phyloP scores from a whole-genome alignment of 108 stramenopile species.

The Asterionellopsis glacialis region DNA sequence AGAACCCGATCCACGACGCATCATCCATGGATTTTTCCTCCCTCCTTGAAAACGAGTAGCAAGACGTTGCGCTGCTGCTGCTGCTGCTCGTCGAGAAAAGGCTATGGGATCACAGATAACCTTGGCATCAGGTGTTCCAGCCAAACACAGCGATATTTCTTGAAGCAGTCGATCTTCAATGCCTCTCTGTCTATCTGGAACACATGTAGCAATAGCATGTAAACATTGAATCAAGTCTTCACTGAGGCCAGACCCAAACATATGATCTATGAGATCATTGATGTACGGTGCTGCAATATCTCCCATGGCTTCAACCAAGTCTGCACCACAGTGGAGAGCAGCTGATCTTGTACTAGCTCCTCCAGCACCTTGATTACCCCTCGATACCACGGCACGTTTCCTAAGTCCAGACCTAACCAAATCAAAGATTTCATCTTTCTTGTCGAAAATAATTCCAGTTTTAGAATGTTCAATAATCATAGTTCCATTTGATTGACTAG shows the following conservation, averaged over 20 bases:
- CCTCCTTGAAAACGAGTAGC: background rate
- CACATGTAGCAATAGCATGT: constrained; percentile 61
- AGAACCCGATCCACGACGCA: background rate
- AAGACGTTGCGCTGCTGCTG: background rate
- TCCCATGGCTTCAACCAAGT: constrained; percentile 88
- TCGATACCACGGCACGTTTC: constrained; percentile 14
- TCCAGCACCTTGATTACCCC: constrained; percentile 10
- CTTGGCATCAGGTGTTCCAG: constrained; percentile 51
- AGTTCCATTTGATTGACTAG: no score
- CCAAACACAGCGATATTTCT: constrained; percentile 77
- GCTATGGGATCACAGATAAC: constrained; percentile 41
- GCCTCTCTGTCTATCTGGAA: constrained; percentile 48
- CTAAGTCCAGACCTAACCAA: constrained; percentile 48
- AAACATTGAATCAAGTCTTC: constrained; percentile 86
- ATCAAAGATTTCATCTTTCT: constrained; percentile 67
- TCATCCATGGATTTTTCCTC: background rate
- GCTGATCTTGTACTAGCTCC: constrained; percentile 30
- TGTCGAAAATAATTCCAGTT: constrained; percentile 47
- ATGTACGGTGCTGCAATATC: constrained; percentile 64
- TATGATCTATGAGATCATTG: constrained; percentile 71
- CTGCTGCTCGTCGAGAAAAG: constrained; percentile 3
- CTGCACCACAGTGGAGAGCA: constrained; percentile 85
- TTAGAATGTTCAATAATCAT: constrained; percentile 35
- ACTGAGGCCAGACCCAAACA: constrained; percentile 87
- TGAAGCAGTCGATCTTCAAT: constrained; percentile 87